Conservation (phyloP, 176 grass and related monocot genomes). For the Guadua angustifolia region DNA sequence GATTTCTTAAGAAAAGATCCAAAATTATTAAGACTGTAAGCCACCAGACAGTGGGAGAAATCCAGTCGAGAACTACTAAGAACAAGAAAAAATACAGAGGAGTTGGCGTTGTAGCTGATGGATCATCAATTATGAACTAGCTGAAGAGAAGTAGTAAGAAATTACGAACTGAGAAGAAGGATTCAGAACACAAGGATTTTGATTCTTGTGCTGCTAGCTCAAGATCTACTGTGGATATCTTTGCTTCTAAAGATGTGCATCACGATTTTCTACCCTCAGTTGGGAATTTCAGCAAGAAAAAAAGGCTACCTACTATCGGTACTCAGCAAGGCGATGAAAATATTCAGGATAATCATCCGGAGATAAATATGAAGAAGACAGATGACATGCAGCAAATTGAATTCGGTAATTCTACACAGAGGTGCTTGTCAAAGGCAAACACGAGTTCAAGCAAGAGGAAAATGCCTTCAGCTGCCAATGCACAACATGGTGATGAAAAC, state of each 20-base stretch:
- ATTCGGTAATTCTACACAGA: constrained; percentile 26
- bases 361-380: constrained; percentile 29
- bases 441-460: constrained; percentile 38
- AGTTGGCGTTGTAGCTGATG: constrained; percentile 52
- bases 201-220: constrained; percentile 45
- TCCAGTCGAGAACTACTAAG: constrained; percentile 19
- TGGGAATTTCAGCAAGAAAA: constrained; percentile 45
- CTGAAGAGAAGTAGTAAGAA: constrained; percentile 63
- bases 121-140: constrained; percentile 69
- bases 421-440: constrained; percentile 37
- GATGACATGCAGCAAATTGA: constrained; percentile 23
- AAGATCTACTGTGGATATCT: constrained; percentile 27
- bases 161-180: constrained; percentile 46
- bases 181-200: constrained; percentile 43
- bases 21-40: too few species aligned
- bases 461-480: neutral
- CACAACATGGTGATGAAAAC: constrained; percentile 6
- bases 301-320: constrained; percentile 19
- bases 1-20: too few species aligned
- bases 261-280: constrained; percentile 19
- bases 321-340: constrained; percentile 22
- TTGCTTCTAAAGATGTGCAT: constrained; percentile 22
- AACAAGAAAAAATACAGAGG: constrained; percentile 47
- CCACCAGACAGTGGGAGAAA: constrained; percentile 40
- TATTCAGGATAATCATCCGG: constrained; percentile 28